Base-by-base conservation (phyloP, 2,329 filamentous ascomycete species). In the Paraphaeosphaeria minitans region DNA sequence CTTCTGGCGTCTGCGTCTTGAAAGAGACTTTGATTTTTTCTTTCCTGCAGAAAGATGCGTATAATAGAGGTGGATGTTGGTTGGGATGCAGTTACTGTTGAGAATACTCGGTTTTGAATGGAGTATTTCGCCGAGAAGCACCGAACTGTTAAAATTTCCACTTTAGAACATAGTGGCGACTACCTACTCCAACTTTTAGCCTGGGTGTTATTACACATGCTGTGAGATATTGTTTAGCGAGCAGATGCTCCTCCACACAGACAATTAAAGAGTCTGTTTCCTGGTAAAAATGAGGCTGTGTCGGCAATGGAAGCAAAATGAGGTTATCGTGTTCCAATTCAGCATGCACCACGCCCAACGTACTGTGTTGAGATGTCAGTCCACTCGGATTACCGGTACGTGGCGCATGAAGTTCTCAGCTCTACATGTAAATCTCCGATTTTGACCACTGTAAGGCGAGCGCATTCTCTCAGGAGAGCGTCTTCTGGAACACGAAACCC, bases 61-160 rank as follows among this genome's bases (percentile, higher is more conserved):
- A n/a, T n/a, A n/a, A n/a, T n/a, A n/a, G n/a, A n/a, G n/a, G n/a
- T n/a, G 24, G 24, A 43, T 46, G 22, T 27, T 27, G 22, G 4
- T 46, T 27, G 22, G 12, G 22, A 46, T 21, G 43, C 13, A 46
- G 22, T 24, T 50, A 31, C 10, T 50, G 24, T 42, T 24, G 22
- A 53, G 37, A 8, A 8, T 31, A 27, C n/a, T 19, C 22, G 16
- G 14, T 51, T 39, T 51, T 51, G 27, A 27, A 16, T 9, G 19
- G 1, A 8, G 24, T 10, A 16, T 42, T 53, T 53, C 37, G 50
- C 50, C 50, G 50, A 53, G 50, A 21, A 8, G 50, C 24, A 12
- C 50, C 50, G 50, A 21, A 43, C 50, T 42, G 50, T 53, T 53
- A 53, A 43, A 53, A 29, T 53, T 31, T 31, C 50, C 50, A 16